These are phyloP conservation scores for Fagopyrum esculentum DNA, from an alignment of 148 eudicot species.

Conservation along the genomic window DNA sequence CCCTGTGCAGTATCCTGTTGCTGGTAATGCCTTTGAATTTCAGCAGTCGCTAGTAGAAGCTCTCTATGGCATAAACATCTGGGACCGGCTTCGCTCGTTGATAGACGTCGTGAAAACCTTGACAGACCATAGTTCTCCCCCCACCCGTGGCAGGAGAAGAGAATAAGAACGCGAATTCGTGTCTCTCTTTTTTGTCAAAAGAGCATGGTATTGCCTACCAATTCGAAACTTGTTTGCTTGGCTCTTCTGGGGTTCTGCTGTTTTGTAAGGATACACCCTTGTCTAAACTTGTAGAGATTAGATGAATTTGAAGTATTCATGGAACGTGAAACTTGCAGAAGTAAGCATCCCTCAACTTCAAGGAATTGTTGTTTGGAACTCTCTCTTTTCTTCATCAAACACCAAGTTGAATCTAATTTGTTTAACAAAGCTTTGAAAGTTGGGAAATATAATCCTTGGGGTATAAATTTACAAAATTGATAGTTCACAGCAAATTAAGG, in stretches of 20 bases:
- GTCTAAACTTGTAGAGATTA: conserved; percentile 1
- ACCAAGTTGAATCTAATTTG: too few species aligned
- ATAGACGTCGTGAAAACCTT: conserved; percentile 62
- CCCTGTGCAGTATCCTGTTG: conserved; percentile 71
- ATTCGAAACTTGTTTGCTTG: conserved; percentile 1
- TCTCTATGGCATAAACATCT: conserved; percentile 68
- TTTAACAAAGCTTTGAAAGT: too few species aligned
- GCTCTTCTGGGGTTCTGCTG: conserved; percentile 3
- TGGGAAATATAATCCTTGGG: too few species aligned
- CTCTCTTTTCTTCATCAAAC: too few species aligned
- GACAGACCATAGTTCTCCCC: conserved; percentile 45
- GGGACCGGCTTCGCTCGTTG: conserved; percentile 89
- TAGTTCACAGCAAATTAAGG: too few species aligned
- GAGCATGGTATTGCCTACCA: not conserved
- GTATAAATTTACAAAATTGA: too few species aligned
- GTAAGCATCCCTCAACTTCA: not conserved
- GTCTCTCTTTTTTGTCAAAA: not conserved
- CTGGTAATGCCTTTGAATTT: conserved; percentile 75
- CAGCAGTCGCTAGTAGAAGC: conserved; percentile 88
- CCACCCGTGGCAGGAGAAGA: conserved; percentile 31
- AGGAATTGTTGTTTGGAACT: too few species aligned
- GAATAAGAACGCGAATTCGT: conserved; percentile 24
- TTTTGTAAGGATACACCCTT: not conserved
- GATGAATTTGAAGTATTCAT: not conserved
- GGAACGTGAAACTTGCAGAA: not conserved